Evolutionary conservation across 345 rosid species (phyloP).

Genomic region (Trapa bicornis): DNA sequence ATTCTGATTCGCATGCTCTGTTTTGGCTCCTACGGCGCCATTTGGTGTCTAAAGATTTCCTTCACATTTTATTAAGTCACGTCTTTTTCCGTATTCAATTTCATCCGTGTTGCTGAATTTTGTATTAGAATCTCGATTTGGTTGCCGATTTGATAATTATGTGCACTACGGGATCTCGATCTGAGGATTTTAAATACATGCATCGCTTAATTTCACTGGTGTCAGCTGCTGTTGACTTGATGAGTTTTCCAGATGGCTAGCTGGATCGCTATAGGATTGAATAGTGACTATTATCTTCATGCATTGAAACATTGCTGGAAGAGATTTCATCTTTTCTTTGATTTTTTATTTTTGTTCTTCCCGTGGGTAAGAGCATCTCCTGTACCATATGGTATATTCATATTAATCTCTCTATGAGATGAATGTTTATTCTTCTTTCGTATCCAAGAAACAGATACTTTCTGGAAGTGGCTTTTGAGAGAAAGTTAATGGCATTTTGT

Average conservation of each 20-base stretch:
- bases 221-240: neutral
- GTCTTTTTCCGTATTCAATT: neutral
- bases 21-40: slow-evolving; percentile 5
- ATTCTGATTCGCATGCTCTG: slow-evolving; percentile 1
- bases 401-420: neutral
- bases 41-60: neutral
- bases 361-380: neutral
- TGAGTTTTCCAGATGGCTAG: neutral
- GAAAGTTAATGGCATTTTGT: neutral
- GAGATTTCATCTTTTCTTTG: neutral
- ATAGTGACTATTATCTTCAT: neutral
- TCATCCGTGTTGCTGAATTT: neutral
- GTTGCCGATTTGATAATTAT: neutral
- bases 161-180: neutral
- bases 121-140: neutral
- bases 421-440: neutral
- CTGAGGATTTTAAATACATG: neutral
- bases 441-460: neutral
- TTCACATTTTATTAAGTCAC: neutral
- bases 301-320: neutral
- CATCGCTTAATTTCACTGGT: neutral
- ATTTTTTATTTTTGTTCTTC: neutral
- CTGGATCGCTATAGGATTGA: neutral
- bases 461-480: neutral
- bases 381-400: neutral